Conservation (phyloP, 768 basidiomycete genomes). For the Boletus bicolor region DNA sequence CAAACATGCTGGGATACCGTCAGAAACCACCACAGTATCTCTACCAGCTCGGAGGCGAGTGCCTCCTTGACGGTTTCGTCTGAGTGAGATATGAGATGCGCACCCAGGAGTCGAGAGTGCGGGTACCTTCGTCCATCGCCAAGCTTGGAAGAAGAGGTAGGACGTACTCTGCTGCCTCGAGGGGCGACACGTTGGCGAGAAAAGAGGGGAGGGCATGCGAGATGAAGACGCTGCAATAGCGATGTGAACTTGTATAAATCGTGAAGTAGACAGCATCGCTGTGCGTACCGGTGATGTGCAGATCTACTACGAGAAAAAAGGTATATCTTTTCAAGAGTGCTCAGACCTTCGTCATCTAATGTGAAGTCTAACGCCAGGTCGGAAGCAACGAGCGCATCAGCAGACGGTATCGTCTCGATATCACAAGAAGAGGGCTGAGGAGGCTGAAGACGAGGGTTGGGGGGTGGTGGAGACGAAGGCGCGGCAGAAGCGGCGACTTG, state of each 20-base stretch:
- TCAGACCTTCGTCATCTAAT: constrained; percentile 78
- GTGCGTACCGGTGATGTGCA: constrained; percentile 49
- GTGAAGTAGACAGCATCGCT: not conserved
- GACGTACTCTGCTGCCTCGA: constrained; percentile 91
- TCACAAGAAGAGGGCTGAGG: constrained; percentile 26
- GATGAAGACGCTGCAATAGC: constrained; percentile 66
- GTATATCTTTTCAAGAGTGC: constrained; percentile 87
- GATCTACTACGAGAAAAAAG: constrained; percentile 80
- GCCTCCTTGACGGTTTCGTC: constrained; percentile 90
- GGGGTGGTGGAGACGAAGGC: constrained; percentile 26
- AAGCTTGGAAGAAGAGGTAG: constrained; percentile 83
- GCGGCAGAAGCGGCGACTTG: constrained; percentile 16
- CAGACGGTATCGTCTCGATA: constrained; percentile 26
- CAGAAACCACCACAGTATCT: constrained; percentile 93
- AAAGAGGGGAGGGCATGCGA: constrained; percentile 78
- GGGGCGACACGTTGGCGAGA: constrained; percentile 71
- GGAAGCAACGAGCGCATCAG: constrained; percentile 25
- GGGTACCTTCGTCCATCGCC: constrained; percentile 78
- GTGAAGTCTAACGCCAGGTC: constrained; percentile 38
- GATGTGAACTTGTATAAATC: constrained; percentile 24
- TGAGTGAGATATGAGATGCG: constrained; percentile 29
- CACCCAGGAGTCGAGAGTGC: not conserved
- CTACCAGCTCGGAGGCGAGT: constrained; percentile 72
- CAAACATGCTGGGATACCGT: constrained; percentile 40
- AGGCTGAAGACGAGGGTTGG: constrained; percentile 19